phyloP scores from a whole-genome alignment of 345 rosid species.

The Murraya paniculata region DNA sequence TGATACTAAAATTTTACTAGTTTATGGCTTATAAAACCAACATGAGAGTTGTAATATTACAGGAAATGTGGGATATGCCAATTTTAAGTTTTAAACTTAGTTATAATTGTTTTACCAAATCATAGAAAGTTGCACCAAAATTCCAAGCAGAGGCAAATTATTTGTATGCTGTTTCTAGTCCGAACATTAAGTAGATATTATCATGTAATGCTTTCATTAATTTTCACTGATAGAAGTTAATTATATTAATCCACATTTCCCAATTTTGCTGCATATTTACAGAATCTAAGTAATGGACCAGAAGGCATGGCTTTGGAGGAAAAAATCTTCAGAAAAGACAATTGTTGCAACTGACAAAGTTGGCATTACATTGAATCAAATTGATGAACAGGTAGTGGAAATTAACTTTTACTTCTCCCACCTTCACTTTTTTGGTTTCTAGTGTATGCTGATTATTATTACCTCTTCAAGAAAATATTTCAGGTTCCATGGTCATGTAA shows the following conservation, averaged over 20 bases:
- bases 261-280: background rate
- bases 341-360: constrained; percentile 38
- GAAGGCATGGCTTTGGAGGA: constrained; percentile 65
- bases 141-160: background rate
- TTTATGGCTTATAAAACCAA: background rate
- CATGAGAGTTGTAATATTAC: background rate
- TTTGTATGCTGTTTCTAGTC: background rate
- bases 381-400: constrained; percentile 43
- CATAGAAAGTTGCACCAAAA: background rate
- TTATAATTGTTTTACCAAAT: background rate
- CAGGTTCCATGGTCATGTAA: background rate
- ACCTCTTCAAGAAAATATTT: background rate
- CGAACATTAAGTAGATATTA: background rate
- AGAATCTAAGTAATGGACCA: constrained; percentile 46
- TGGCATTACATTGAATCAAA: constrained; percentile 23
- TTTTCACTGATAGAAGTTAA: background rate
- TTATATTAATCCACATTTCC: background rate
- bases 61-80: background rate
- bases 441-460: background rate
- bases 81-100: background rate
- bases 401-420: background rate
- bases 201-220: background rate
- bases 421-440: background rate
- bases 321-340: constrained; percentile 55
- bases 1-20: background rate